Percentiles rank a stretch among this genome's conserved stretches.
These are phyloP conservation scores for Colletotrichum trifolii DNA, from an alignment of 2,329 filamentous ascomycete species.

Conservation along the genomic window DNA sequence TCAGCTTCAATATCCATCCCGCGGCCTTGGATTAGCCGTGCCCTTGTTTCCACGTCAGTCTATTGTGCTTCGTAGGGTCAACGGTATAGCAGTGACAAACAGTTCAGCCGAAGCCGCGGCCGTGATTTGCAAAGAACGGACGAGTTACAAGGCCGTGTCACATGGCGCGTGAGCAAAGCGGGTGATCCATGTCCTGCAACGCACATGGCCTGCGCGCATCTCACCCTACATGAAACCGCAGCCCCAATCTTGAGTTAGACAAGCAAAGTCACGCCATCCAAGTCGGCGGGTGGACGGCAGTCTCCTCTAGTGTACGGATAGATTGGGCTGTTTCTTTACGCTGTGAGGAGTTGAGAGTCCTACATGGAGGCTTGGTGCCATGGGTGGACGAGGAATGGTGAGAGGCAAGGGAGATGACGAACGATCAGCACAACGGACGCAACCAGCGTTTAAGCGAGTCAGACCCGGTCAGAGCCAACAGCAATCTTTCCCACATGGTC, in stretches of 20 bases:
- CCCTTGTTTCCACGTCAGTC: too few species aligned
- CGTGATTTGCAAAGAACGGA: not conserved
- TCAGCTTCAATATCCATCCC: not conserved
- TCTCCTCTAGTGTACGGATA: not conserved
- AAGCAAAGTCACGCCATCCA: constrained; percentile 31
- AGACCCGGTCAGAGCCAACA: constrained; percentile 9
- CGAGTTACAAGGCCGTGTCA: constrained; percentile 29
- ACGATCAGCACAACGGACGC: too few species aligned
- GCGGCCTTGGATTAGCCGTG: not conserved
- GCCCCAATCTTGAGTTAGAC: constrained; percentile 22
- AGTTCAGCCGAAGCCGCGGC: not conserved
- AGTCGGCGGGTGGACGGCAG: too few species aligned
- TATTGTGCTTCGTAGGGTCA: too few species aligned
- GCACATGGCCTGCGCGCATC: constrained; percentile 13
- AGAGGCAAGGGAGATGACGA: too few species aligned
- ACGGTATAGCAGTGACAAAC: not conserved
- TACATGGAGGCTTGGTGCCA: too few species aligned
- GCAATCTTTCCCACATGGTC: constrained; percentile 8
- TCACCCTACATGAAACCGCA: constrained; percentile 26
- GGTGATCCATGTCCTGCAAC: constrained; percentile 21
- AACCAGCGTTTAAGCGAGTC: constrained; percentile 13
- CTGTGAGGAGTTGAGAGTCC: too few species aligned
- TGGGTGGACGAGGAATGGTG: too few species aligned
- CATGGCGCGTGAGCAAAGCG: constrained; percentile 21
- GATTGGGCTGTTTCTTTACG: constrained; percentile 16